Conservation (phyloP, 805 yeast genomes). For the Cyberlindnera xishuangbannaensis region DNA sequence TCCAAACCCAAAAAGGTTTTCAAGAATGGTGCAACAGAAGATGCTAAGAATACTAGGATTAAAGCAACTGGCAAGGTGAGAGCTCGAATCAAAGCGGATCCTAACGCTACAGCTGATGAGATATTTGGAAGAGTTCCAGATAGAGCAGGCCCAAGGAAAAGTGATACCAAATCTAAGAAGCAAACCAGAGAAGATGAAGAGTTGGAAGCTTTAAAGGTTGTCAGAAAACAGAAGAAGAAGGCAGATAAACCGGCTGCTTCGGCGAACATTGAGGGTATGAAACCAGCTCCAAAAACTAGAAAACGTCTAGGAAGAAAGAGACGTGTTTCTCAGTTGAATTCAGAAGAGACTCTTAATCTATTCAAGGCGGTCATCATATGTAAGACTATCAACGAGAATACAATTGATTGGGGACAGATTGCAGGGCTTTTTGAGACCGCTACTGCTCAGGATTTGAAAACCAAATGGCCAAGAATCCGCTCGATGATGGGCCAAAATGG, state of each 20-base stretch:
- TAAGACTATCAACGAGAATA: slow-evolving; percentile 50
- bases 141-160: too few relatives aligned
- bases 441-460: slow-evolving; percentile 41
- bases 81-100: slow-evolving; percentile 7
- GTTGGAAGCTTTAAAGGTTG: neutral
- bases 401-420: slow-evolving; percentile 62
- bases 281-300: neutral
- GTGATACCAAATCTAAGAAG: slow-evolving; percentile 7
- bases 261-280: neutral
- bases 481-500: slow-evolving; percentile 56
- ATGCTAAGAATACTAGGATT: slow-evolving; percentile 1
- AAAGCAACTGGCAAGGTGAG: slow-evolving; percentile 2
- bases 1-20: neutral
- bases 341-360: slow-evolving; percentile 27
- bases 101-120: slow-evolving; percentile 8
- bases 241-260: too few relatives aligned
- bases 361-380: slow-evolving; percentile 64
- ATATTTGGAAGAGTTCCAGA: slow-evolving; percentile 7
- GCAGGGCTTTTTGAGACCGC: slow-evolving; percentile 38
- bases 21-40: neutral
- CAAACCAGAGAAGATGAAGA: slow-evolving; percentile 2
- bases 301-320: slow-evolving; percentile 15
- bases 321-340: slow-evolving; percentile 14
- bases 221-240: slow-evolving; percentile 1
- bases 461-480: slow-evolving; percentile 68